These are phyloP conservation scores for Cryptosporidium bovis DNA, from an alignment of 169 alveolate genomes.

Conservation along the genomic window DNA sequence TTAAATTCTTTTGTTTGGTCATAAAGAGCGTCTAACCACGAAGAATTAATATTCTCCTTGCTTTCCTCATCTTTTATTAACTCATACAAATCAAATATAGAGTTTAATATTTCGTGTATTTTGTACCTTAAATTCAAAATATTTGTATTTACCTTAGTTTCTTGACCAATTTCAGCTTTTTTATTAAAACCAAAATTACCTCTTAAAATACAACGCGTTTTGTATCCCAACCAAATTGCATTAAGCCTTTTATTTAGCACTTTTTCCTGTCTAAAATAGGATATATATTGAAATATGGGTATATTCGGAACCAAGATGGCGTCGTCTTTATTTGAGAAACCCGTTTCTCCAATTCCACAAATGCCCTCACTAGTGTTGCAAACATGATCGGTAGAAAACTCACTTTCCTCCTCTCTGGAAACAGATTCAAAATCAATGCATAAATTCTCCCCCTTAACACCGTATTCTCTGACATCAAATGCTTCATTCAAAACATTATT, in stretches of 20 bases:
- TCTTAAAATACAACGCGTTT: constrained; percentile 48
- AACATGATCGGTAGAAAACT: not conserved
- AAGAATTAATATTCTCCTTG: not conserved
- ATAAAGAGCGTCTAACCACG: constrained; percentile 67
- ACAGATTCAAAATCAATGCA: not conserved
- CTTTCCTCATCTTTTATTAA: constrained; percentile 40
- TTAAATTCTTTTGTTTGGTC: constrained; percentile 46
- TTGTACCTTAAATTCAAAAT: constrained; percentile 17
- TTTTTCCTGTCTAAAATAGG: constrained; percentile 39
- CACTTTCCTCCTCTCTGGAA: not conserved
- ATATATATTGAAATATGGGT: constrained; percentile 17
- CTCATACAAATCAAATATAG: constrained; percentile 35
- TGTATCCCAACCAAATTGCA: constrained; percentile 63
- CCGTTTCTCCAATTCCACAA: not conserved
- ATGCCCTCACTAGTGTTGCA: not conserved
- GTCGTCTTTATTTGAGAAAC: not conserved
- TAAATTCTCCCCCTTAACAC: not conserved
- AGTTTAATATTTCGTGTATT: constrained; percentile 27
- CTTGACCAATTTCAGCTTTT: not conserved
- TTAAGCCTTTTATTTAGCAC: constrained; percentile 6
- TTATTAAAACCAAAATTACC: too few relatives aligned
- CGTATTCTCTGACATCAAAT: not conserved
- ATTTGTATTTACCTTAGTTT: not conserved
- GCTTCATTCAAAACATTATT: not conserved
- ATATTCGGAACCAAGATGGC: not conserved